phyloP scores from a whole-genome alignment of 805 yeast genomes.

The Myxozyma neotropica region DNA sequence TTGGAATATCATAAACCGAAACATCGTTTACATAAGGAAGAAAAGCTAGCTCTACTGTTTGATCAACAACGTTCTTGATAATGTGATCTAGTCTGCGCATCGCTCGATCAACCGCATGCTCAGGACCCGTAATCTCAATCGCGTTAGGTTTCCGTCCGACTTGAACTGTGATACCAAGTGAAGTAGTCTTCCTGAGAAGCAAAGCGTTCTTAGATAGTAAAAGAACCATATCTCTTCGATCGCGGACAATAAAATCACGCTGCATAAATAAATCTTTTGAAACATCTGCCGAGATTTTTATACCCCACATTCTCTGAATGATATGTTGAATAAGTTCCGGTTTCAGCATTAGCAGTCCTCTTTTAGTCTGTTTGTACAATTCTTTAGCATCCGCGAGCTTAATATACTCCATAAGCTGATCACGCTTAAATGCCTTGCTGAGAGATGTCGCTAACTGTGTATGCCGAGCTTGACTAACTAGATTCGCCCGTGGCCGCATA shows the following conservation, averaged over 20 bases:
- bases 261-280: slow-evolving; percentile 18
- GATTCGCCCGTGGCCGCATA: slow-evolving; percentile 15
- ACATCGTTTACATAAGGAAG: neutral
- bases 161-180: slow-evolving; percentile 3
- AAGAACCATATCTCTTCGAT: slow-evolving; percentile 19
- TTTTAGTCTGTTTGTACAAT: neutral
- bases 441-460: slow-evolving; percentile 8
- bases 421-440: slow-evolving; percentile 12
- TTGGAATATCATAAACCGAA: slow-evolving; percentile 15
- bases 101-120: slow-evolving; percentile 8
- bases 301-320: slow-evolving; percentile 17
- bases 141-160: slow-evolving; percentile 4
- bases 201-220: slow-evolving; percentile 9
- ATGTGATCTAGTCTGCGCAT: slow-evolving; percentile 6
- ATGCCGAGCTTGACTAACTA: slow-evolving; percentile 13
- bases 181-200: slow-evolving; percentile 12
- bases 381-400: neutral
- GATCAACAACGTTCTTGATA: slow-evolving; percentile 5
- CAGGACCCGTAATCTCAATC: slow-evolving; percentile 8
- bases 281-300: slow-evolving; percentile 14
- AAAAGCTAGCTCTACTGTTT: slow-evolving; percentile 4
- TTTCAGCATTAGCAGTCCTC: neutral
- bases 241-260: neutral
- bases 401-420: slow-evolving; percentile 11
- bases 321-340: slow-evolving; percentile 5